Percentiles rank a stretch among this genome's conserved stretches.
Evolutionary conservation across 768 basidiomycete genomes (phyloP).

Genomic region (Rhizopogon sp.): DNA sequence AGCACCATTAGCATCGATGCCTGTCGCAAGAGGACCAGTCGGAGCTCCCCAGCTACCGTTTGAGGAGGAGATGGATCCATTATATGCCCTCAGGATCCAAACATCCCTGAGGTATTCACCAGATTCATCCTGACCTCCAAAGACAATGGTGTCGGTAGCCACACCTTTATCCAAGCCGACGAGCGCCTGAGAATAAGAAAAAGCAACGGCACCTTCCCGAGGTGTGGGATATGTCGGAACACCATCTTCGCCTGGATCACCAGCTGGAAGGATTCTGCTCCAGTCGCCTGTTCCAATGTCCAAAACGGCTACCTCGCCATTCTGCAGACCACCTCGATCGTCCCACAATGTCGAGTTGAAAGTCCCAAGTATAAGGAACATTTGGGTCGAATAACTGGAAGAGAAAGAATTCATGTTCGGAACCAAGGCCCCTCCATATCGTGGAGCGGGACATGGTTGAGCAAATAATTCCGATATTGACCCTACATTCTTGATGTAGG

Average conservation of each 20-base stretch:
- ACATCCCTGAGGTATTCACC: conserved; percentile 70
- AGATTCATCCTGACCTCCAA: conserved; percentile 65
- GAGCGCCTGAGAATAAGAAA: conserved; percentile 49
- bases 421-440: conserved; percentile 53
- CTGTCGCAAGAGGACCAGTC: conserved; percentile 55
- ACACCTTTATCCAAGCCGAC: conserved; percentile 46
- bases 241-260: conserved; percentile 53
- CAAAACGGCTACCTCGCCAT: conserved; percentile 72
- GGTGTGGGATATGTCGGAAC: conserved; percentile 53
- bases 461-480: conserved; percentile 32
- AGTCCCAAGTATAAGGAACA: conserved; percentile 64
- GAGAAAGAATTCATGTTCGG: conserved; percentile 46
- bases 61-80: conserved; percentile 51
- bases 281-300: conserved; percentile 58
- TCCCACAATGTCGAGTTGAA: conserved; percentile 64
- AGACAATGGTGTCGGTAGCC: conserved; percentile 70
- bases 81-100: conserved; percentile 75
- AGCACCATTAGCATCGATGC: conserved; percentile 58
- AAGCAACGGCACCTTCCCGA: conserved; percentile 64
- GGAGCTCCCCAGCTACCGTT: conserved; percentile 63
- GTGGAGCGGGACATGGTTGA: conserved; percentile 58
- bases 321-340: conserved; percentile 53
- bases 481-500: conserved; percentile 44
- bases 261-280: conserved; percentile 71
- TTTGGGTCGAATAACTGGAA: conserved; percentile 55